Evolutionary conservation across 129 eudicot genomes (phyloP).

Genomic region (Kitagawia praeruptora): DNA sequence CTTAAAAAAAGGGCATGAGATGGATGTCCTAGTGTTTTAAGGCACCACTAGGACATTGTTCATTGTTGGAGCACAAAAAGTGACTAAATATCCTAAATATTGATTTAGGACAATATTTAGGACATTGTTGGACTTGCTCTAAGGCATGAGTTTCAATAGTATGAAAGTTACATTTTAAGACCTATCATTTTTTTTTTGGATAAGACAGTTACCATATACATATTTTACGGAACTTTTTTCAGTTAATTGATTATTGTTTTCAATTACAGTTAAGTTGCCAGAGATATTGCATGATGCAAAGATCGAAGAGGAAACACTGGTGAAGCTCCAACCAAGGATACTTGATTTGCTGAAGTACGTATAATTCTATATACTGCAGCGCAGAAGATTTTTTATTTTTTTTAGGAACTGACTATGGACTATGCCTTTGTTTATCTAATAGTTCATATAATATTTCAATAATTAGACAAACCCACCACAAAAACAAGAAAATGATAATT

Average conservation of each 20-base stretch:
- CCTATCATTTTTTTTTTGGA: neutral
- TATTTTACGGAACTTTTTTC: neutral
- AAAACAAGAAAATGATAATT: neutral
- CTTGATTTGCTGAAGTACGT: constrained; percentile 38
- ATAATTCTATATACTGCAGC: neutral
- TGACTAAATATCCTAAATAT: no score
- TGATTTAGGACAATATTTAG: no score
- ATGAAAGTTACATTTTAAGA: neutral
- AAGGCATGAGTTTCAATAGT: neutral
- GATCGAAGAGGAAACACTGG: constrained; percentile 30
- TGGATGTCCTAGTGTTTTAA: no score
- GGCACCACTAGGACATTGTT: no score
- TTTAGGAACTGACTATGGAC: neutral
- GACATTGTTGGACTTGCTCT: no score
- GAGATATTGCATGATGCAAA: constrained; percentile 24
- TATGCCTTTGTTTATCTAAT: neutral
- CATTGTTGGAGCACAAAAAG: no score
- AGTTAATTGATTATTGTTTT: no score
- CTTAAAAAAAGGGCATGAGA: no score
- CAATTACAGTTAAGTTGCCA: constrained; percentile 43
- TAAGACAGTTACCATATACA: neutral
- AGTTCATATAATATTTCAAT: no score
- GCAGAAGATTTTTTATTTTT: neutral
- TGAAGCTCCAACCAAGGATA: constrained; percentile 23
- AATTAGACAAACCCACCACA: neutral